Percentiles rank a stretch among this genome's conserved stretches.
phyloP scores from a whole-genome alignment of 257 asterid genomes.

The Capsicum pubescens region DNA sequence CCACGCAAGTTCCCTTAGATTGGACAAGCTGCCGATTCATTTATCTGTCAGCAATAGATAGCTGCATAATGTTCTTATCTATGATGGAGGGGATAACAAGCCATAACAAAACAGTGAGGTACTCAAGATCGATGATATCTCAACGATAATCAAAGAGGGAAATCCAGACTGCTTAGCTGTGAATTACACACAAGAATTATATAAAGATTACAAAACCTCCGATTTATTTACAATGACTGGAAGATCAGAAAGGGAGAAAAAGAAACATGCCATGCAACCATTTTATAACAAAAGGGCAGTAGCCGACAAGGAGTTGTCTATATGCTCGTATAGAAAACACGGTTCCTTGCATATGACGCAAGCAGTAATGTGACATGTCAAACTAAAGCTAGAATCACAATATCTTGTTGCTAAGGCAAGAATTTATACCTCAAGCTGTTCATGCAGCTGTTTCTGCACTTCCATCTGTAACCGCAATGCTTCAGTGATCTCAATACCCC shows the following conservation, averaged over 20 bases:
- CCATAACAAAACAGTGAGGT: neutral
- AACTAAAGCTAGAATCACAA: slow-evolving; percentile 6
- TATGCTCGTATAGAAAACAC: neutral
- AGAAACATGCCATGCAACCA: neutral
- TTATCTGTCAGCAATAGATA: neutral
- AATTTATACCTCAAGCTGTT: slow-evolving; percentile 35
- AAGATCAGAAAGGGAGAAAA: neutral
- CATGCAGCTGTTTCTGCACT: slow-evolving; percentile 39
- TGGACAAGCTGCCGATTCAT: neutral
- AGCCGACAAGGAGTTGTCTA: neutral
- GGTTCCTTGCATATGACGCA: neutral
- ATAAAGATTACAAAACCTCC: neutral
- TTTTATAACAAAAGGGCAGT: neutral
- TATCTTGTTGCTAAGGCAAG: neutral
- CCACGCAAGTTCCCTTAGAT: neutral
- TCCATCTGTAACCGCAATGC: slow-evolving; percentile 38
- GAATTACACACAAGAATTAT: neutral
- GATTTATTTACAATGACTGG: neutral
- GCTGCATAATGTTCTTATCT: slow-evolving; percentile 1
- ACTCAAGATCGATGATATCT: neutral
- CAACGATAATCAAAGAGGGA: neutral
- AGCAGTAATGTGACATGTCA: neutral
- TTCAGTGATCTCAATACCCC: slow-evolving; percentile 36
- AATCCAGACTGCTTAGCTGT: neutral
- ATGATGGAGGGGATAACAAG: neutral